Percentiles rank a stretch among this genome's conserved stretches.
Evolutionary conservation across 805 yeast species (phyloP).

Genomic region (Ogataea trehalophila): DNA sequence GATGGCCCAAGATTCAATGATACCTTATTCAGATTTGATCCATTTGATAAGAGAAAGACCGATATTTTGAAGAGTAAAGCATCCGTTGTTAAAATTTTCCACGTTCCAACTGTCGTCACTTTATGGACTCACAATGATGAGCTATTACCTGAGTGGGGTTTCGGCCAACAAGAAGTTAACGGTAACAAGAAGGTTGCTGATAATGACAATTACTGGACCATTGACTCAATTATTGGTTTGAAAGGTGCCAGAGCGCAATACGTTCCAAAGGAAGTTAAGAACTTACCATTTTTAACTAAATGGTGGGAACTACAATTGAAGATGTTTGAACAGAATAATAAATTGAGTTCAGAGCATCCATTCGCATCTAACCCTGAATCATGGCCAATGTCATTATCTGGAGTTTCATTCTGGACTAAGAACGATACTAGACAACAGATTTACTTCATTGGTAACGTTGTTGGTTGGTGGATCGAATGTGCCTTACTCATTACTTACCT

Average conservation of each 20-base stretch:
- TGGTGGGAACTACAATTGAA: constrained; percentile 84
- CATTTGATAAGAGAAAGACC: constrained; percentile 46
- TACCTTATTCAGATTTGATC: constrained; percentile 73
- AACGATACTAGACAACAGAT: constrained; percentile 64
- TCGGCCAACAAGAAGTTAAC: constrained; percentile 85
- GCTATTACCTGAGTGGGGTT: constrained; percentile 92
- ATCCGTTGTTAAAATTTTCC: constrained; percentile 64
- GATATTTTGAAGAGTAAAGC: constrained; percentile 64
- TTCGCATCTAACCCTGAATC: constrained; percentile 87
- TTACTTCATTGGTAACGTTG: constrained; percentile 81
- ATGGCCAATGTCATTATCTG: constrained; percentile 88
- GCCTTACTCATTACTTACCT: constrained; percentile 56
- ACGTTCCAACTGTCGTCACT: constrained; percentile 83
- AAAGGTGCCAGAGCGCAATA: constrained; percentile 58
- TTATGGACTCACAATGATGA: constrained; percentile 90
- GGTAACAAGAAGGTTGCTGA: constrained; percentile 83
- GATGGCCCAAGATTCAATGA: constrained; percentile 53
- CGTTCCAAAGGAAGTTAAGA: constrained; percentile 58
- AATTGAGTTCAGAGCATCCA: constrained; percentile 83
- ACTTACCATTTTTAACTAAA: constrained; percentile 71
- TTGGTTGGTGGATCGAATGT: constrained; percentile 88
- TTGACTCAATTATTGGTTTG: constrained; percentile 66
- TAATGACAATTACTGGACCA: constrained; percentile 64
- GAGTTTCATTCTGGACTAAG: constrained; percentile 96
- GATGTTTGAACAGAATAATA: constrained; percentile 93